These are phyloP conservation scores for Monascus purpureus DNA, from an alignment of 495 filamentous ascomycete species.

Conservation along the genomic window DNA sequence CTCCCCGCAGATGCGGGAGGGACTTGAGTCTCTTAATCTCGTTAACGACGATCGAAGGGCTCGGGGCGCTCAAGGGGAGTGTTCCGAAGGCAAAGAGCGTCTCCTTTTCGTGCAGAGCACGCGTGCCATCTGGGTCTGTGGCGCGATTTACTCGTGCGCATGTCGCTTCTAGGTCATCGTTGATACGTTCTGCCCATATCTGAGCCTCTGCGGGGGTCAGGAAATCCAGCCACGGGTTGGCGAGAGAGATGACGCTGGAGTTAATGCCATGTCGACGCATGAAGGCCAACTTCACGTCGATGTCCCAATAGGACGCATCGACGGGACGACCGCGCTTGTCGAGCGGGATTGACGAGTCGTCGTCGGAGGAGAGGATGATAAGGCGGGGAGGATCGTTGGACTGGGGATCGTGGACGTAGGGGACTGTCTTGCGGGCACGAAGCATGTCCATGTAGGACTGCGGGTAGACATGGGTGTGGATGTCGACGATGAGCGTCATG, in stretches of 20 bases:
- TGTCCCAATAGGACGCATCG: slow-evolving; percentile 59
- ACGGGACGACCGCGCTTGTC: slow-evolving; percentile 53
- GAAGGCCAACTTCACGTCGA: slow-evolving; percentile 63
- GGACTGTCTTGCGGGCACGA: slow-evolving; percentile 57
- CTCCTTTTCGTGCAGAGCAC: slow-evolving; percentile 11
- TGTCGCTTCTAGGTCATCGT: slow-evolving; percentile 58
- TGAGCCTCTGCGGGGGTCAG: slow-evolving; percentile 47
- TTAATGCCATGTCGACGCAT: slow-evolving; percentile 77
- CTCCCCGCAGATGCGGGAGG: slow-evolving; percentile 58
- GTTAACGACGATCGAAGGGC: slow-evolving; percentile 37
- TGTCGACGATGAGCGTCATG: slow-evolving; percentile 52
- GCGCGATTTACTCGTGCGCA: slow-evolving; percentile 43
- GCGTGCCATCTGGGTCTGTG: slow-evolving; percentile 15
- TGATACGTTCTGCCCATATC: slow-evolving; percentile 49
- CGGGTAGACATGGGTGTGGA: slow-evolving; percentile 93
- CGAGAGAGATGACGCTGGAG: slow-evolving; percentile 74
- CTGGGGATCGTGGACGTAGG: slow-evolving; percentile 62
- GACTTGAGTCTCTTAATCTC: slow-evolving; percentile 48
- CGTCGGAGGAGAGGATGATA: slow-evolving; percentile 59
- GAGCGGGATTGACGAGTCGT: slow-evolving; percentile 39
- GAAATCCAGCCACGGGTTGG: slow-evolving; percentile 95
- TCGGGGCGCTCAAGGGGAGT: slow-evolving; percentile 59
- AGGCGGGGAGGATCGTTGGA: slow-evolving; percentile 46
- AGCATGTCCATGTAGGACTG: slow-evolving; percentile 72
- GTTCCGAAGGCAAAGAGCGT: slow-evolving; percentile 67